phyloP scores from a whole-genome alignment of 225 moss, liverwort and hornwort species.

The Pseudisothecium myosuroides region DNA sequence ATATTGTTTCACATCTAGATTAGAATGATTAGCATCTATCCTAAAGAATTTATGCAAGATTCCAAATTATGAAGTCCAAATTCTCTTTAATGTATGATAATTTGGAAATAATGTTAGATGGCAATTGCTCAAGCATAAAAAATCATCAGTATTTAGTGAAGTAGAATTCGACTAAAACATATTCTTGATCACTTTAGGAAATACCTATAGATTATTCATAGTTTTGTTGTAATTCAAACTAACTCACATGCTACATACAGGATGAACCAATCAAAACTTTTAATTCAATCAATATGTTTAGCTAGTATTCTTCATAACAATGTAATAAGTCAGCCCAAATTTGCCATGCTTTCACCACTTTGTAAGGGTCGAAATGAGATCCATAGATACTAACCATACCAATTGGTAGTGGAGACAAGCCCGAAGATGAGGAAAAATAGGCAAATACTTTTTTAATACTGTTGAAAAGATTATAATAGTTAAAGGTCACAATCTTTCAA shows the following conservation, averaged over 20 bases:
- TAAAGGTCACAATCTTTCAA: no score
- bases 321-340: no score
- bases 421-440: no score
- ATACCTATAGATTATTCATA: not conserved
- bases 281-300: not conserved
- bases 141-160: not conserved
- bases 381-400: no score
- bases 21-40: no score
- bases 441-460: no score
- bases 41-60: not conserved
- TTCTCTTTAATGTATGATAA: not conserved
- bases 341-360: not conserved
- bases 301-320: not conserved
- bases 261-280: not conserved
- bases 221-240: not conserved
- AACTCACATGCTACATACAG: not conserved
- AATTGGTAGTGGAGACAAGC: no score
- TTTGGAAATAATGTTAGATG: not conserved
- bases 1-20: no score
- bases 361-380: no score
- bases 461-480: no score
- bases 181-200: not conserved
- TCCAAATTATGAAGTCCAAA: not conserved
- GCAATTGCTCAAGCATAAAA: not conserved
- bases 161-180: not conserved